phyloP scores from a whole-genome alignment of 352 stramenopile species.

The Globisporangium polare region DNA sequence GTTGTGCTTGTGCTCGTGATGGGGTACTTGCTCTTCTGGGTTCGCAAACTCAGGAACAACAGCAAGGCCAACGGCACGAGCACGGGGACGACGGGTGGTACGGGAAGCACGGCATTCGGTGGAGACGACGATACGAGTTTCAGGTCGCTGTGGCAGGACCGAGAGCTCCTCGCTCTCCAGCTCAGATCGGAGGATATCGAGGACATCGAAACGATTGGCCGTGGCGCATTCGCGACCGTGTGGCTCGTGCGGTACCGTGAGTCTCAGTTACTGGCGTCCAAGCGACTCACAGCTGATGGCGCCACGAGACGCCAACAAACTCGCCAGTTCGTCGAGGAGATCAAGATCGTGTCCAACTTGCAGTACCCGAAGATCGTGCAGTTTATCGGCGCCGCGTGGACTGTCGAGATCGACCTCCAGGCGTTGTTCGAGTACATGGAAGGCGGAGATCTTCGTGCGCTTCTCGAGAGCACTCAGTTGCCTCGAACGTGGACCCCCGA shows the following conservation, averaged over 20 bases:
- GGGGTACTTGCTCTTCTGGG: background rate
- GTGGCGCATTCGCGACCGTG: slow-evolving; percentile 4
- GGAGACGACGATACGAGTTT: background rate
- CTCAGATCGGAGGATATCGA: slow-evolving; percentile 40
- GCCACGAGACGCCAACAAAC: slow-evolving; percentile 25
- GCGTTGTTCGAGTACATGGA: slow-evolving; percentile 69
- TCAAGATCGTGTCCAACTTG: slow-evolving; percentile 45
- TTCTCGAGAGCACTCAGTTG: slow-evolving; percentile 17
- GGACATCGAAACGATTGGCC: slow-evolving; percentile 21
- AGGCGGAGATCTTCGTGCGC: too few relatives aligned
- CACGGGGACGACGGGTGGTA: background rate
- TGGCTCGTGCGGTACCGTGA: slow-evolving; percentile 7
- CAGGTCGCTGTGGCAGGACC: slow-evolving; percentile 38
- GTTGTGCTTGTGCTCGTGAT: slow-evolving; percentile 1
- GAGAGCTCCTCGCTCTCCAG: slow-evolving; percentile 38
- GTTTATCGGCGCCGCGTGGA: slow-evolving; percentile 54
- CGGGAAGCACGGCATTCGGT: background rate
- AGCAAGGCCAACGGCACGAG: background rate
- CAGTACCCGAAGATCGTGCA: slow-evolving; percentile 45
- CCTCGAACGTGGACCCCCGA: slow-evolving; percentile 26
- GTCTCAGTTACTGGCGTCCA: slow-evolving; percentile 14
- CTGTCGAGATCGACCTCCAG: slow-evolving; percentile 40
- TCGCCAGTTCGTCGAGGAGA: slow-evolving; percentile 45
- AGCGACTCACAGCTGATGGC: slow-evolving; percentile 35
- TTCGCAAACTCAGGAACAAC: background rate